Evolutionary conservation across 805 yeast species (phyloP).

Genomic region (Metschnikowia lunata): DNA sequence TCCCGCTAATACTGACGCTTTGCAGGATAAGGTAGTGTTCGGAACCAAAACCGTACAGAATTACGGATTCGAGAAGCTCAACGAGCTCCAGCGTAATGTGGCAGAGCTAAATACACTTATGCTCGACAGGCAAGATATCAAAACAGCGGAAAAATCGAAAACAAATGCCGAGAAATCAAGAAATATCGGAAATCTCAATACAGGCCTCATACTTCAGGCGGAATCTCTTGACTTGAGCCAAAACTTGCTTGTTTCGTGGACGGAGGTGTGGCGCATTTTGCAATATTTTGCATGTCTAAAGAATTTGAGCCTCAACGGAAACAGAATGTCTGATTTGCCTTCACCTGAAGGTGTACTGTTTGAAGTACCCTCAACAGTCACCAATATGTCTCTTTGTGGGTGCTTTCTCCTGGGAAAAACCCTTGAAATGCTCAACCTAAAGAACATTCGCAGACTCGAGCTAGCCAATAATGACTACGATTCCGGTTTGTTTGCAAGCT

Average conservation of each 20-base stretch:
- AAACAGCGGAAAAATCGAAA: background rate
- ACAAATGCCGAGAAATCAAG: background rate
- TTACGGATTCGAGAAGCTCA: slow-evolving; percentile 60
- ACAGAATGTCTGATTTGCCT: slow-evolving; percentile 28
- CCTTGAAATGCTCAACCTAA: slow-evolving; percentile 28
- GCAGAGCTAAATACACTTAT: slow-evolving; percentile 44
- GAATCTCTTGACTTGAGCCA: slow-evolving; percentile 13
- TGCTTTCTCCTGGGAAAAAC: slow-evolving; percentile 17
- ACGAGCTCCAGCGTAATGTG: slow-evolving; percentile 45
- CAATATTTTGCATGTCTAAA: slow-evolving; percentile 33
- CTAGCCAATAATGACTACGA: slow-evolving; percentile 33
- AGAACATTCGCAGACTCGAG: slow-evolving; percentile 28
- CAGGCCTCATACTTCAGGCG: background rate
- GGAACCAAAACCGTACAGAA: slow-evolving; percentile 59
- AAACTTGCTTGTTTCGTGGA: slow-evolving; percentile 13
- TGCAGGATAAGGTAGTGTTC: slow-evolving; percentile 34
- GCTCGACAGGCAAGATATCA: slow-evolving; percentile 42
- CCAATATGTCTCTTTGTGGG: slow-evolving; percentile 24
- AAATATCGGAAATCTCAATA: background rate
- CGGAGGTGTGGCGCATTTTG: slow-evolving; percentile 33
- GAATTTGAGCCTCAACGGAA: slow-evolving; percentile 52
- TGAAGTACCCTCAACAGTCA: slow-evolving; percentile 5
- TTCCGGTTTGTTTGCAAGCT: slow-evolving; percentile 16
- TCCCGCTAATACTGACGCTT: slow-evolving; percentile 13
- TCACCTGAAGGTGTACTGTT: background rate